A percentile compares a stretch with the other conserved stretches of the same genome.
Conservation (phyloP, 306 rosid species). For the Psophocarpus tetragonolobus region DNA sequence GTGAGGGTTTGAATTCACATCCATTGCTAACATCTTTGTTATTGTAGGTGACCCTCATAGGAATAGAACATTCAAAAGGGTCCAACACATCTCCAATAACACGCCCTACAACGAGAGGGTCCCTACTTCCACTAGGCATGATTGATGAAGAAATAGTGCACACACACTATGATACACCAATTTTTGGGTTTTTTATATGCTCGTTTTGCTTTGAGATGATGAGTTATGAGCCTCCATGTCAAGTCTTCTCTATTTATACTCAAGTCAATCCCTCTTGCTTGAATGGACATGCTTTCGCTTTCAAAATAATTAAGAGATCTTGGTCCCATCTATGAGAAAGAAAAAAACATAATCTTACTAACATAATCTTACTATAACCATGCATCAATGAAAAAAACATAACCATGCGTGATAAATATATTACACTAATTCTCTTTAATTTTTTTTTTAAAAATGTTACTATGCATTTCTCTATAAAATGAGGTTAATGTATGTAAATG, state of each 20-base stretch:
- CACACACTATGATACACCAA: not conserved
- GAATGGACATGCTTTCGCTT: not conserved
- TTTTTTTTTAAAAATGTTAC: no score
- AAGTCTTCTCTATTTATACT: not conserved
- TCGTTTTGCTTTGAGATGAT: not conserved
- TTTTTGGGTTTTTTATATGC: not conserved
- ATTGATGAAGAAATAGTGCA: not conserved
- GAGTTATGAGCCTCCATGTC: not conserved
- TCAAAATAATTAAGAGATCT: not conserved
- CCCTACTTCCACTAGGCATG: conserved; percentile 24
- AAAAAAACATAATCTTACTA: no score
- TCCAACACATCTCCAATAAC: conserved; percentile 48
- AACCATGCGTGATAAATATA: no score
- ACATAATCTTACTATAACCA: no score
- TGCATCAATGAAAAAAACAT: no score
- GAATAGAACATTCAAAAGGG: conserved; percentile 29
- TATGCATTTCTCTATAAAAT: no score
- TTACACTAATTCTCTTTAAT: no score
- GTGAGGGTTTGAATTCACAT: conserved; percentile 43
- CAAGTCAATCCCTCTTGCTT: not conserved
- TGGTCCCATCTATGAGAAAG: not conserved
- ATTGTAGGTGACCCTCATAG: conserved; percentile 21
- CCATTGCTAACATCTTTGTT: conserved; percentile 39
- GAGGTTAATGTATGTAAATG: no score
- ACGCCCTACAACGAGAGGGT: conserved; percentile 42